These are phyloP conservation scores for Penicillium flavigenum DNA, from an alignment of 495 filamentous ascomycete genomes.

Conservation along the genomic window DNA sequence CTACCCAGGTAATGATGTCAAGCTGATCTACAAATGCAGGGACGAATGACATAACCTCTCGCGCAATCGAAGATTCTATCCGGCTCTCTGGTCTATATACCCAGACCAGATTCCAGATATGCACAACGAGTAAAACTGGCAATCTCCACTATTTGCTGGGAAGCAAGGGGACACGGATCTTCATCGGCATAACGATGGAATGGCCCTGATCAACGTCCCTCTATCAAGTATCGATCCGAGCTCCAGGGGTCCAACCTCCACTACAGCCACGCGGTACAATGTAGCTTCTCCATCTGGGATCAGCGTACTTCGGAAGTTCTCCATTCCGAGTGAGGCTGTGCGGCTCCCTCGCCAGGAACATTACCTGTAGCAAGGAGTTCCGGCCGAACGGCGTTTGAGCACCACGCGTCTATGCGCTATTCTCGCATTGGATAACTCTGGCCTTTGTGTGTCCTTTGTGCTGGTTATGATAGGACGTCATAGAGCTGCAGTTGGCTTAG, in stretches of 20 bases:
- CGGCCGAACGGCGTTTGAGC: background rate
- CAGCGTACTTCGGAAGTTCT: conserved; percentile 12
- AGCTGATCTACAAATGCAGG: background rate
- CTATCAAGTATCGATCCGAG: conserved; percentile 10
- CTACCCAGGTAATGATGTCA: background rate
- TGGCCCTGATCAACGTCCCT: conserved; percentile 6
- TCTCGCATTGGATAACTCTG: conserved; percentile 8
- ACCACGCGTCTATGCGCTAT: conserved; percentile 6
- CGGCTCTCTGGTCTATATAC: background rate
- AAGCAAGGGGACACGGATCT: conserved; percentile 23
- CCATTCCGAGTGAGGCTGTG: conserved; percentile 19
- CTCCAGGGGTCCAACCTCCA: background rate
- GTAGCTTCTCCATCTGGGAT: conserved; percentile 2
- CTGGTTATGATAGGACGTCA: background rate
- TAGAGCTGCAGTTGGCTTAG: background rate
- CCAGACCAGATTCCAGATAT: background rate
- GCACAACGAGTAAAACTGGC: background rate
- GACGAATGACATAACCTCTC: background rate
- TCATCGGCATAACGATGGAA: conserved; percentile 10
- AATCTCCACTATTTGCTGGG: background rate
- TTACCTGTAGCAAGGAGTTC: conserved; percentile 3
- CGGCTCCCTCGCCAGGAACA: background rate
- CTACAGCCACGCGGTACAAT: background rate
- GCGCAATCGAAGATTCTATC: background rate
- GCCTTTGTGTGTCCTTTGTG: conserved; percentile 2